Evolutionary conservation across 257 asterid species (phyloP), one percentile per base, ranked within the genome.

Genomic region (Solanum ossicruentum): DNA sequence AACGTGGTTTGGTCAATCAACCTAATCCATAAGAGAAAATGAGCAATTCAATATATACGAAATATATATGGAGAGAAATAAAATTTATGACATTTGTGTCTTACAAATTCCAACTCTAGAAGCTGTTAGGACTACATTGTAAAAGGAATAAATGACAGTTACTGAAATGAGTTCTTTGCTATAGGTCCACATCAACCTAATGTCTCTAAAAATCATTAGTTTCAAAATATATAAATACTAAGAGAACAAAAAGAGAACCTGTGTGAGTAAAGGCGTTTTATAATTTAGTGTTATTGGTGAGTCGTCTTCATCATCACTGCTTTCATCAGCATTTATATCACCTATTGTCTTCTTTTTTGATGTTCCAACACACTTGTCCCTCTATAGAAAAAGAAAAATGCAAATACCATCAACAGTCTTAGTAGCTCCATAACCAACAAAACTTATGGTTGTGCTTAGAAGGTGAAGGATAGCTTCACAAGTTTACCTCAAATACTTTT

Each of bases 221-320:
- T 49, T 75, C 45, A 23, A 45, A 11, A n/a, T 20, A 47, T 21
- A 65, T 63, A 15, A 32, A 66, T 65, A 26, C 43, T 0, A 21
- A 23, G 45, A 13, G 20, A 51, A 77, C 39, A 41, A 23, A 26
- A 20, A 39, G 41, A 23, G 5, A 83, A 94, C 98, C 98, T 96
- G 99, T 21, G 98, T 96, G 88, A 94, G 88, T 58, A 94, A 79
- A 88, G 99, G 99, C n/a, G 98, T 93, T 56, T 90, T 89, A 72
- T 94, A 96, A 80, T 92, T 92, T 12, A 94, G 89, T 20, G 95
- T 84, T 84, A 88, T 85, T 11, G 92, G 86, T 21, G 95, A 88
- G 57, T 94, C 98, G 17, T 94, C 98, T 83, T 93, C 98, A 56
- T 96, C 98, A 57, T 96, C 99, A 70, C 95, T 92, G 86, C 92